Conservation (phyloP, 768 basidiomycete species). For the Amanita muscaria region DNA sequence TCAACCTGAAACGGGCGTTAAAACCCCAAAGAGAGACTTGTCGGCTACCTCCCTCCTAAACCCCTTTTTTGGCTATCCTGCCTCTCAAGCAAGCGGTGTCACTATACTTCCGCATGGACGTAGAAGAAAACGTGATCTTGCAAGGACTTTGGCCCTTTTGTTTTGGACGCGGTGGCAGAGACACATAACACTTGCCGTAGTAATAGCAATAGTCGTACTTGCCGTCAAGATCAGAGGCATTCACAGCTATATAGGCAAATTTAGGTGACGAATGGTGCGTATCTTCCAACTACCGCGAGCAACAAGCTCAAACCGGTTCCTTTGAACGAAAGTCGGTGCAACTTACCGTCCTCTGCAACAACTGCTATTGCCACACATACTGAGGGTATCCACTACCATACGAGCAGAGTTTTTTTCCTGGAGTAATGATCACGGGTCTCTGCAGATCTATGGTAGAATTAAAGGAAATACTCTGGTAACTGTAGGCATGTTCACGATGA, state of each 20-base stretch:
- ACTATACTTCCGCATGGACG: conserved; percentile 48
- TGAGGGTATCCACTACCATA: too few relatives aligned
- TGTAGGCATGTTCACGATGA: conserved; percentile 20
- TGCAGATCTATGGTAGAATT: conserved; percentile 11
- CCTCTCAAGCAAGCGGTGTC: conserved; percentile 21
- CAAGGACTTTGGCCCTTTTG: conserved; percentile 49
- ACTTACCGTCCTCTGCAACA: too few relatives aligned
- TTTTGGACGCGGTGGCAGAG: conserved; percentile 62
- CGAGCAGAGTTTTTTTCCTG: too few relatives aligned
- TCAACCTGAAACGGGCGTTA: conserved; percentile 1
- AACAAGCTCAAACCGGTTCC: too few relatives aligned
- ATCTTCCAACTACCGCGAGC: too few relatives aligned
- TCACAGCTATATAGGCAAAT: conserved; percentile 15
- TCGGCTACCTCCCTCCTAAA: conserved; percentile 55
- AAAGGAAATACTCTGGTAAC: conserved; percentile 79
- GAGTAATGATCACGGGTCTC: neutral
- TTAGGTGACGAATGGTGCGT: neutral
- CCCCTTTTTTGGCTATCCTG: conserved; percentile 72
- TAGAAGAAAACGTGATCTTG: conserved; percentile 59
- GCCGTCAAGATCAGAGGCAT: conserved; percentile 19
- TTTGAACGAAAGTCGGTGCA: too few relatives aligned
- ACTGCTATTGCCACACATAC: too few relatives aligned
- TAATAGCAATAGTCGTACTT: conserved; percentile 22
- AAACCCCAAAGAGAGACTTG: conserved; percentile 21
- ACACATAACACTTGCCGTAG: conserved; percentile 28